Evolutionary conservation across 163 green algal species (phyloP), one percentile per base, ranked within the genome.

Genomic region (Chlamydomonas reinhardtii): DNA sequence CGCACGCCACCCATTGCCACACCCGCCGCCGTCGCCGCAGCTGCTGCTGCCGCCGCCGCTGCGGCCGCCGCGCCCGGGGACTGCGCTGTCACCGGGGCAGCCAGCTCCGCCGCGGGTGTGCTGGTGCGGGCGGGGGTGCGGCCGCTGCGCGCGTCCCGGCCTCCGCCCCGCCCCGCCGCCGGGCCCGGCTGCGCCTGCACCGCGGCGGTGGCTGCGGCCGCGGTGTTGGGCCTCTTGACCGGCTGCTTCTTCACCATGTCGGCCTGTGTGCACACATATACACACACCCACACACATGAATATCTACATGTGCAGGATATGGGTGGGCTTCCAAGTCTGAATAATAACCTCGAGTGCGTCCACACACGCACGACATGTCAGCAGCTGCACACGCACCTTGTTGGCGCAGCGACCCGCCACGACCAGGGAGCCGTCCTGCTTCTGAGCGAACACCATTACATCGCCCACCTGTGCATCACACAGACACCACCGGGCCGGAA

Each of bases 401-500:
- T 71, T 90, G 0, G 86, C 89, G 9, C 66, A 73, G n/a, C 89
- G 66, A n/a, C 89, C 89, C n/a, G 89, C 89, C 74, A 90, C 82
- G 61, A 91, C 78, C 77, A 93, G 71, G 17, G 86, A 85, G 17
- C 82, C 73, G 75, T 96, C 91, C 11, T 84, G 76, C 59, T 93
- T 91, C 82, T 95, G 92, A 14, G 91, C 93, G 92, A 98, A 98
- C 59, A 97, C 91, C 56, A 98, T 94, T 20, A 98, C 95, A 76
- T 98, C 96, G 16, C 95, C 95, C 29, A 80, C 69, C 79, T 85
- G 79, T n/a, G n/a, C n/a, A n/a, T n/a, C n/a, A n/a, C n/a, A n/a
- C n/a, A n/a, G n/a, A n/a, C 39, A 48, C 39, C 5, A 2, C 16
- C n/a, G 73, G 27, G 14, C 14, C 9, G 9, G 69, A 24, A 20